These are phyloP conservation scores for Aureobasidium sp. DNA, from an alignment of 2,329 filamentous ascomycete species.

Conservation along the genomic window DNA sequence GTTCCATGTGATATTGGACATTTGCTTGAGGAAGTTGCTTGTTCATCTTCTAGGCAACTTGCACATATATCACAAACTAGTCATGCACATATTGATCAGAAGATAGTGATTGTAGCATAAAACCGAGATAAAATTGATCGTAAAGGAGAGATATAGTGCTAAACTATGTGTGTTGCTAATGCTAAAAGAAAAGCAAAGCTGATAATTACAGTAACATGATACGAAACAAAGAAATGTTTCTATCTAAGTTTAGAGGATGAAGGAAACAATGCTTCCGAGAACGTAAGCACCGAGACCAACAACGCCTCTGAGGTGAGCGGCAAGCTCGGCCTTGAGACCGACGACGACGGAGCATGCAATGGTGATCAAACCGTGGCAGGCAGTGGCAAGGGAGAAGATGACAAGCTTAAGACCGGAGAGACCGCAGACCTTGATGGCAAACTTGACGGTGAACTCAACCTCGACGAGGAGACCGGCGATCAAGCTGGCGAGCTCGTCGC, in stretches of 20 bases:
- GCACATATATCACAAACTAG: too few relatives aligned
- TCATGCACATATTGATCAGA: background rate
- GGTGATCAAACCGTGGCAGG: conserved; percentile 7
- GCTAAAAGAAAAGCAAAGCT: background rate
- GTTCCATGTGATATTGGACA: fast-evolving
- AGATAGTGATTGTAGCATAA: background rate
- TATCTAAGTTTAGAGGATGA: background rate
- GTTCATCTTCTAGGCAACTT: too few relatives aligned
- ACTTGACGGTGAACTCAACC: conserved; percentile 10
- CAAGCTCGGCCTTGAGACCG: conserved; percentile 3
- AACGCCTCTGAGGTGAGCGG: background rate
- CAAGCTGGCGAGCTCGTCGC: background rate
- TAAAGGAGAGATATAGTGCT: background rate
- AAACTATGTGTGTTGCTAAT: conserved; percentile 1
- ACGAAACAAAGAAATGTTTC: background rate
- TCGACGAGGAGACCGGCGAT: conserved; percentile 1
- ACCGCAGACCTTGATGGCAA: conserved; percentile 9
- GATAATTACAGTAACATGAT: background rate
- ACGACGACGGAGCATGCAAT: background rate
- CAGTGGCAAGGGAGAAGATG: background rate
- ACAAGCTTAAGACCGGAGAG: background rate
- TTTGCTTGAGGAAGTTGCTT: too few relatives aligned
- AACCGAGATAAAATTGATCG: background rate
- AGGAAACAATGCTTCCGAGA: background rate
- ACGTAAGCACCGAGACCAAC: background rate